Evolutionary conservation across 441 rosid genomes (phyloP).

Genomic region (Erodium trifolium): DNA sequence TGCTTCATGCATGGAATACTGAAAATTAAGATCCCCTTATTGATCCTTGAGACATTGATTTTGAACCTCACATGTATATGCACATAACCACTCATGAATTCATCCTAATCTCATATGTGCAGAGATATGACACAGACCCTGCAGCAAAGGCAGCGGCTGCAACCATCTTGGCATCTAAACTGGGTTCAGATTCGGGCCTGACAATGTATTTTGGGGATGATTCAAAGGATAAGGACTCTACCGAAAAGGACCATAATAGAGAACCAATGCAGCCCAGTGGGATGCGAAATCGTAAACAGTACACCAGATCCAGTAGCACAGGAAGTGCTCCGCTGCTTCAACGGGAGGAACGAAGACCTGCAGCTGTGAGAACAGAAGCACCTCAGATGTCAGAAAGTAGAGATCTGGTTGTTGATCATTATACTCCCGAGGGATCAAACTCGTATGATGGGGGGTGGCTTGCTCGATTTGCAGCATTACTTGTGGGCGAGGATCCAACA

Average conservation of each 20-base stretch:
- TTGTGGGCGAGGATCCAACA: conserved; percentile 87
- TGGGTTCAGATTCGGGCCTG: conserved; percentile 90
- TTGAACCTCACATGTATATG: neutral
- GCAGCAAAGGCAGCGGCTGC: conserved; percentile 99
- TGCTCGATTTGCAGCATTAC: conserved; percentile 75
- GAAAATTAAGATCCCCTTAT: neutral
- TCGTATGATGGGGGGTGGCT: conserved; percentile 69
- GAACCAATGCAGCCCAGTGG: conserved; percentile 55
- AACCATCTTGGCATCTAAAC: conserved; percentile 77
- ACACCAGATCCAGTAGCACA: conserved; percentile 36
- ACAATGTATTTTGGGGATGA: conserved; percentile 65
- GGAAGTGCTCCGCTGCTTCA: conserved; percentile 37
- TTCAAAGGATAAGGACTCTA: conserved; percentile 26
- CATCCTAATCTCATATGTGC: conserved; percentile 22
- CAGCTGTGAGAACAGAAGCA: conserved; percentile 29
- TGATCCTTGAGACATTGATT: neutral
- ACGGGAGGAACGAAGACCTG: conserved; percentile 33
- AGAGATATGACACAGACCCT: conserved; percentile 94
- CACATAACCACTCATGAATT: neutral
- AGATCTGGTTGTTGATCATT: conserved; percentile 54
- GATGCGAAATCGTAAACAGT: conserved; percentile 65
- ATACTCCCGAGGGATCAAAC: conserved; percentile 39
- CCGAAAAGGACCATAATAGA: conserved; percentile 52
- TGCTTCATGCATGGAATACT: neutral
- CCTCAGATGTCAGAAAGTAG: conserved; percentile 35